Percentiles rank a stretch among this genome's conserved stretches.
Conservation (phyloP, 1,284 basidiomycete species). For the Termitomyces sp. region DNA sequence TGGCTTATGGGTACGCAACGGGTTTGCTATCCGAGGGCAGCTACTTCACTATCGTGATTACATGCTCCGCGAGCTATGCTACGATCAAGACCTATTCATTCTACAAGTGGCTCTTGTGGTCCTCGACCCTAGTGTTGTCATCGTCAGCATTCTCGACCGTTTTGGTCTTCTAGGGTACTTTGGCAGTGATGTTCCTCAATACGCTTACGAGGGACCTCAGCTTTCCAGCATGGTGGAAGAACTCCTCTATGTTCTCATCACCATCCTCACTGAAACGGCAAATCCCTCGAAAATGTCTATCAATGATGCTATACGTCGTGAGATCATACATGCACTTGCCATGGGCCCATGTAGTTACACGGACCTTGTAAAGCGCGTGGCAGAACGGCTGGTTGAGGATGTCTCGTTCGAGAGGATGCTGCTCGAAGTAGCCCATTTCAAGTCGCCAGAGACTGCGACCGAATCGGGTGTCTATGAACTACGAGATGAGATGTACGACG, state of each 20-base stretch:
- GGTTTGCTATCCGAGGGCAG: slow-evolving; percentile 92
- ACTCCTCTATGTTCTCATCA: slow-evolving; percentile 83
- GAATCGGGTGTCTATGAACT: slow-evolving; percentile 89
- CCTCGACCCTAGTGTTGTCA: slow-evolving; percentile 75
- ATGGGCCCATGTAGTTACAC: slow-evolving; percentile 88
- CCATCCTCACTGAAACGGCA: slow-evolving; percentile 80
- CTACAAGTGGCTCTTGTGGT: slow-evolving; percentile 82
- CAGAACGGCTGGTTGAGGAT: slow-evolving; percentile 88
- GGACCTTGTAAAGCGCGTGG: slow-evolving; percentile 87
- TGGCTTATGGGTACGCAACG: slow-evolving; percentile 97
- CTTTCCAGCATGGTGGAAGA: slow-evolving; percentile 89
- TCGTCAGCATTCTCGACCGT: slow-evolving; percentile 86
- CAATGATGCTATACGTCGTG: slow-evolving; percentile 67
- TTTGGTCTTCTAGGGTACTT: slow-evolving; percentile 85
- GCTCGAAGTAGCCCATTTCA: slow-evolving; percentile 78
- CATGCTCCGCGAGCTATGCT: slow-evolving; percentile 91
- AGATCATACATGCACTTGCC: slow-evolving; percentile 89
- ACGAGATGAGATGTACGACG: slow-evolving; percentile 76
- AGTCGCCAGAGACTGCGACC: slow-evolving; percentile 69
- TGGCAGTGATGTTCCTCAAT: slow-evolving; percentile 52
- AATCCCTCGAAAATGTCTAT: slow-evolving; percentile 72
- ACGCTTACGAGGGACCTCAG: slow-evolving; percentile 67
- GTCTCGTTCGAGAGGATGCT: slow-evolving; percentile 81
- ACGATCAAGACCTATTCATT: slow-evolving; percentile 94
- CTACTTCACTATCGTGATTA: slow-evolving; percentile 97